Evolutionary conservation across 306 rosid genomes (phyloP), one percentile per base, ranked within the genome.

Genomic region (Pyrus communis): DNA sequence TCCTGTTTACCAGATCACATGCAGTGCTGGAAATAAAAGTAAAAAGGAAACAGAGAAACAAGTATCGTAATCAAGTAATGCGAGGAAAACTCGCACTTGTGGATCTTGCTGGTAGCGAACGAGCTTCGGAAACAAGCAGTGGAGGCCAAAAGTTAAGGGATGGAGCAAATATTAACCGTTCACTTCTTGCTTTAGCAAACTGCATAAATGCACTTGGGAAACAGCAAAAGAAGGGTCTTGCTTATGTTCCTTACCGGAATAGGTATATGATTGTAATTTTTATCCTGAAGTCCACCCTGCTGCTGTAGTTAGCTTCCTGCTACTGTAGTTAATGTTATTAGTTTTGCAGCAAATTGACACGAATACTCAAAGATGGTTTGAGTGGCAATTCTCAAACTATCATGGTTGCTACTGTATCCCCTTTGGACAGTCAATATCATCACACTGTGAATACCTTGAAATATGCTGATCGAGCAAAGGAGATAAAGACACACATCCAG

Each of bases 101-200:
- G 70, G 93, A 88, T 82, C 93, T 88, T 74, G 90, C 90, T 21
- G 93, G 90, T 75, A 86, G 93, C 62, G 93, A 88, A 75, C 80
- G 90, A 58, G 88, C 90, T 69, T 80, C 85, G 52, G 93, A 88
- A 81, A 86, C 93, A 74, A 82, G 84, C 65, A 84, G 63, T 67
- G 84, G 85, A 55, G 90, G 88, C 77, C 88, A 88, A 75, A 86
- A 88, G 74, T 74, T 88, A 73, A 82, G 88, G 73, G 92, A 88
- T 78, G 92, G 92, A 54, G 92, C 92, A 70, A 88, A 88, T 85
- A 88, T 88, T 54, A 88, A 88, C 69, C 90, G 92, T 33, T 88
- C 92, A 73, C 92, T 88, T 64, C 92, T 86, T 78, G 92, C 90
- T 63, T 79, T 88, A 57, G 92, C 90, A 62, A 88, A 86, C 81